Base-by-base conservation (phyloP, 2,329 filamentous ascomycete genomes). In the Meredithiella fracta region DNA sequence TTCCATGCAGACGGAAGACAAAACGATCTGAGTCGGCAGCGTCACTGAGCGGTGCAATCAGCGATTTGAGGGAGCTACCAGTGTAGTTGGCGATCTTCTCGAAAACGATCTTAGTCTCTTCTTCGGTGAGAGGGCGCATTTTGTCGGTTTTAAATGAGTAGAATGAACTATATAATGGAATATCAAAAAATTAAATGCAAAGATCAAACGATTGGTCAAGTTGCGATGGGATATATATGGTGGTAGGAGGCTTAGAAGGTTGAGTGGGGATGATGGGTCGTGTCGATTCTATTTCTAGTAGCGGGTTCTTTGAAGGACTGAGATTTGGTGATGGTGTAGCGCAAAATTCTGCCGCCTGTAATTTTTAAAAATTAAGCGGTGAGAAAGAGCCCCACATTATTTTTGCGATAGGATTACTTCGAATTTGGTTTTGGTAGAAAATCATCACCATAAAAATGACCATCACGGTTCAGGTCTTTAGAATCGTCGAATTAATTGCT, bases 81-180 rank as follows among this genome's bases (percentile, higher is more conserved):
- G 86, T 92, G 74, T 97, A 98, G 69, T 89, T 86, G 58, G 92
- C 92, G 42, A 98, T 80, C 74, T 97, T 95, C 63, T 83, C 79
- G 70, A 96, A 94, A 64, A 96, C 80, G 1, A 85, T 86, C 67
- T 86, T 80, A 58, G 83, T 86, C 71, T 89, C 85, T 65, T 74
- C 70, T 68, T 88, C 88, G 57, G 88, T 92, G 62, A 95, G 79
- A 54, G 84, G 79, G 56, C 88, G 80, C 87, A 94, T 94, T 50
- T 64, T 78, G 63, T 54, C 38, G 37, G 54, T 23, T 8, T 51
- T 55, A 31, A 23, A 9, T 2, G 20, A 17, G 37, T 31, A 17
- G 2, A 38, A 42, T 23, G 15, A 5, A 47, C 7, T 17, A 31
- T 34, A 52, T 38, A 38, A 37, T 15, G 44, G 42, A 34, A 47